A percentile compares a stretch with the other conserved stretches of the same genome.
phyloP scores from a whole-genome alignment of 2,329 filamentous ascomycete species.

The Alternaria dauci region DNA sequence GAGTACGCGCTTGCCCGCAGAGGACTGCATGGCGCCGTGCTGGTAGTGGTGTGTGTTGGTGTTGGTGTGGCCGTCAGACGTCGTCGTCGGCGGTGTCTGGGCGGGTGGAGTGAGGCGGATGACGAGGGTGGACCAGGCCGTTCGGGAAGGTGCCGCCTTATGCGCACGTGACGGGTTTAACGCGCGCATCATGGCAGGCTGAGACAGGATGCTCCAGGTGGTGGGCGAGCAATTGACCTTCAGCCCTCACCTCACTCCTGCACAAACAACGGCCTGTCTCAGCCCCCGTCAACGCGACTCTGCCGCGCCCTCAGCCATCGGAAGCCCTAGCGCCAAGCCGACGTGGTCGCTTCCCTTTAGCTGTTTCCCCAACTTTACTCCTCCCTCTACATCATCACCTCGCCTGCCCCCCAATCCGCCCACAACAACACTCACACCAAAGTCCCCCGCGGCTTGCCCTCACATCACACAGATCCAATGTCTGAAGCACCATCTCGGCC shows the following conservation, averaged over 20 bases:
- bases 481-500: conserved; percentile 92
- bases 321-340: conserved; percentile 40
- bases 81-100: not conserved
- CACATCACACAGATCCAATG: conserved; percentile 69
- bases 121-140: conserved; percentile 18
- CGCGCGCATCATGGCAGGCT: conserved; percentile 20
- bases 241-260: conserved; percentile 18
- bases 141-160: conserved; percentile 14
- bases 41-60: not conserved
- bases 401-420: conserved; percentile 37
- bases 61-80: conserved; percentile 8
- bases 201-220: conserved; percentile 9
- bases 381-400: conserved; percentile 44
- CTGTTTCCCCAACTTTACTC: conserved; percentile 39
- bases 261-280: conserved; percentile 20
- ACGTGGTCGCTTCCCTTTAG: conserved; percentile 40
- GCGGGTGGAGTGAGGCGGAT: conserved; percentile 11
- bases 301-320: conserved; percentile 30
- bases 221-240: conserved; percentile 17
- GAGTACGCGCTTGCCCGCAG: conserved; percentile 51
- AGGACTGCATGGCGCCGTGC: conserved; percentile 59
- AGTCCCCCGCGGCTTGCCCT: conserved; percentile 39
- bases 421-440: conserved; percentile 29
- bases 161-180: conserved; percentile 20
- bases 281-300: conserved; percentile 29